Base-by-base conservation (phyloP, 768 basidiomycete species). In the Phylloporus arenicola region DNA sequence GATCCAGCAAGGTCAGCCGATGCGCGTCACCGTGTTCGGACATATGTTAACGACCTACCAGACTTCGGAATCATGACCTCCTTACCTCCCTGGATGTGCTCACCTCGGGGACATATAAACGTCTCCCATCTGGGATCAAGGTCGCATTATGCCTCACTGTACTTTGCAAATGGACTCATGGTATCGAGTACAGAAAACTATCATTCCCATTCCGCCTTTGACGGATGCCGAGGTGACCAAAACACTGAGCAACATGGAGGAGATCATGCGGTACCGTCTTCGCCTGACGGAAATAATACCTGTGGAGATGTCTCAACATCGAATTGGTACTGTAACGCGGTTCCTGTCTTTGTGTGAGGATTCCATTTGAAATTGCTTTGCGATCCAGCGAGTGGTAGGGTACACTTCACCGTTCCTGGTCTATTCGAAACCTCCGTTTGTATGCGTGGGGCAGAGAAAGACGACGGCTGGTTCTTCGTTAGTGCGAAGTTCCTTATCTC, bases 31-130 rank as follows among this genome's bases (percentile, higher is more conserved):
- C 10, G 3, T 14, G 19, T 22, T 8, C 41, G 20, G 3, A 37
- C 22, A 19, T 45, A 7, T 38, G 29, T 42, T 52, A 24, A 56
- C 34, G 10, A 11, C 17, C 29, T 5, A 12, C 6, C 60, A 92
- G 94, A 62, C 78, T 92, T 17, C 84, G 94, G 50, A 97, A 97
- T 69, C 92, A 94, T 53, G 95, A 98, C 68, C 73, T 97, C 20
- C 76, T 93, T 4, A 95, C 92, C 1, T 94, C 94, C 20, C 71
- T 97, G 33, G 88, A 93, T 57, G 88, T 97, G 48, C 75, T 96
- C 29, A 88, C 88, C 2, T 84, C 83, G 12, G 94, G 93, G 0
- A 84, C 88, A 14, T 98, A 97, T 63, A 74, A 82, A 34, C 76
- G 91, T 24, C 78, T 98, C 14, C 93, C 95, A 16, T 77, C 82